phyloP scores from a whole-genome alignment of 2,329 filamentous ascomycete genomes.

The Botrytis sinoallii region DNA sequence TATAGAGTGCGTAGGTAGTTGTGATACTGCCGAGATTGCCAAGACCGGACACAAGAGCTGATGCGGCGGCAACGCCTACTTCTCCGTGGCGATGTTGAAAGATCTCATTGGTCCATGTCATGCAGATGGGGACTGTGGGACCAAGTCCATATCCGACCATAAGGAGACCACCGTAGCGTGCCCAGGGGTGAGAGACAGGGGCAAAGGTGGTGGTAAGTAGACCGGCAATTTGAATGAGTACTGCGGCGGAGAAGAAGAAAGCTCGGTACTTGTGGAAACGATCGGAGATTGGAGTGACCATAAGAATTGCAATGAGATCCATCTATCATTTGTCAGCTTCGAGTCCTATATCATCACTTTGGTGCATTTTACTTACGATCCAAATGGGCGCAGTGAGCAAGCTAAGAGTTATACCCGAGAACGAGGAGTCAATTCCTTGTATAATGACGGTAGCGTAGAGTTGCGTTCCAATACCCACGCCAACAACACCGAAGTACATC shows the following conservation, averaged over 20 bases:
- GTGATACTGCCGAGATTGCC: conserved; percentile 84
- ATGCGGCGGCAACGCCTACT: conserved; percentile 82
- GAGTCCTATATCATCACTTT: not conserved
- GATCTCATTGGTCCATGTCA: conserved; percentile 90
- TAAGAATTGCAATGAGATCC: conserved; percentile 82
- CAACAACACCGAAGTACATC: conserved; percentile 95
- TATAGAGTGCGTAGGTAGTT: conserved; percentile 86
- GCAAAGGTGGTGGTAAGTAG: conserved; percentile 78
- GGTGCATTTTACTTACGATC: conserved; percentile 60
- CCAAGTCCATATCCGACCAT: conserved; percentile 89
- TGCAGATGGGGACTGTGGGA: conserved; percentile 86
- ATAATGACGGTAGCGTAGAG: conserved; percentile 88
- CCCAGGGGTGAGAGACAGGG: conserved; percentile 65
- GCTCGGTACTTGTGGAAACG: conserved; percentile 79
- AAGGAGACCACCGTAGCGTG: conserved; percentile 82
- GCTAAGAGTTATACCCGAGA: conserved; percentile 73
- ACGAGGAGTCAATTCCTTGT: conserved; percentile 67
- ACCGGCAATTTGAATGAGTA: conserved; percentile 76
- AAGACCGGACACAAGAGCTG: conserved; percentile 80
- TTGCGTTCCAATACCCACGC: conserved; percentile 86
- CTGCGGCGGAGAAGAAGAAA: conserved; percentile 75
- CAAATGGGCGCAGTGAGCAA: conserved; percentile 87
- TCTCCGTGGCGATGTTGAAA: conserved; percentile 88
- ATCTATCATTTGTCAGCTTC: conserved; percentile 50
- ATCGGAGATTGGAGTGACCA: conserved; percentile 82